Conservation (phyloP, 1,284 basidiomycete species). For the Sporisorium reilianum region DNA sequence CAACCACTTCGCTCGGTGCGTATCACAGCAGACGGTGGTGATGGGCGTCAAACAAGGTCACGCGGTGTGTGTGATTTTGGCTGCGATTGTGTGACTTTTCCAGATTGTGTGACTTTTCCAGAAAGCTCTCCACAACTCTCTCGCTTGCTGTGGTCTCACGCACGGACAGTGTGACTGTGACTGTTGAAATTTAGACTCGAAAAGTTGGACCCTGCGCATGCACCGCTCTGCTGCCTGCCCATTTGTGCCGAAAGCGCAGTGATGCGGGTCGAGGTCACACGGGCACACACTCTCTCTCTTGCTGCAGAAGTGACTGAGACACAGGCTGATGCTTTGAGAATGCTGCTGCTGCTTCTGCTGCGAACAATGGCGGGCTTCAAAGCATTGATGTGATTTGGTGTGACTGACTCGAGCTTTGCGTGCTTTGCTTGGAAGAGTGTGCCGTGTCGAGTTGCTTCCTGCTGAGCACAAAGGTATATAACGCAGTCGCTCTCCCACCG, state of each 20-base stretch:
- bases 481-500: neutral
- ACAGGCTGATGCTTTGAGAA: neutral
- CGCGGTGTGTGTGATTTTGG: conserved; percentile 12
- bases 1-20: neutral
- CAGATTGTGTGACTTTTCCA: conserved; percentile 12
- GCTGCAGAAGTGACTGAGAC: conserved; percentile 8
- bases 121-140: conserved; percentile 23
- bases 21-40: neutral
- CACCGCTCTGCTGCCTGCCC: conserved; percentile 8
- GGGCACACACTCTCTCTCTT: conserved; percentile 1
- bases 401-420: neutral
- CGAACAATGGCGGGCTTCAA: neutral
- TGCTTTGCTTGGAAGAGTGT: neutral
- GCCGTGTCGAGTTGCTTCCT: neutral
- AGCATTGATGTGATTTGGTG: neutral
- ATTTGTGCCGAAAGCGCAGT: conserved; percentile 14
- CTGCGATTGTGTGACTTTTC: conserved; percentile 7
- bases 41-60: conserved; percentile 21
- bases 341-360: neutral
- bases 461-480: conserved; percentile 5
- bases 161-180: too few relatives aligned
- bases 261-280: conserved; percentile 19
- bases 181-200: neutral
- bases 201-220: conserved; percentile 31
- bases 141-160: neutral